A percentile compares a stretch with the other conserved stretches of the same genome.
phyloP scores from a whole-genome alignment of 2,329 filamentous ascomycete species.

The Teratosphaeria viscida region DNA sequence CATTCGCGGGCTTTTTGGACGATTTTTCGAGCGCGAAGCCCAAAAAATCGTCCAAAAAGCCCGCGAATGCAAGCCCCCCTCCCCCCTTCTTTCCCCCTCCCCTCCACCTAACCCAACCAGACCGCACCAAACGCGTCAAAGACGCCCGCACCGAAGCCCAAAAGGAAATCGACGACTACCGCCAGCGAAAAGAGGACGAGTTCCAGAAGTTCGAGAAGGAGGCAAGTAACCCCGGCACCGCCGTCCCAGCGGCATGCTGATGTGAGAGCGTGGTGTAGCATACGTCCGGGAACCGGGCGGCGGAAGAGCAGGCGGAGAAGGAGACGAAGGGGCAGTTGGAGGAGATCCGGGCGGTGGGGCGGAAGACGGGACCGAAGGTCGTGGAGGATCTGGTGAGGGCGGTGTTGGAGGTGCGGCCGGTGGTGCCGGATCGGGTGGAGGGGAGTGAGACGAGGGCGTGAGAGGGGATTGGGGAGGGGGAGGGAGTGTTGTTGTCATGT shows the following conservation, averaged over 20 bases:
- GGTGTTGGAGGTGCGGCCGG: conserved; percentile 74
- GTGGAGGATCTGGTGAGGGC: conserved; percentile 72
- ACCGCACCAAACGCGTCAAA: conserved; percentile 93
- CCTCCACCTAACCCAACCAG: conserved; percentile 31
- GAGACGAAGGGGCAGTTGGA: conserved; percentile 72
- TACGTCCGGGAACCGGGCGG: conserved; percentile 74
- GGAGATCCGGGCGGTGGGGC: conserved; percentile 70
- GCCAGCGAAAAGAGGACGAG: conserved; percentile 79
- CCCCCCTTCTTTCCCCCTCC: conserved; percentile 5
- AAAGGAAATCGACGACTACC: conserved; percentile 94
- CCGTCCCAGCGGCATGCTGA: background rate
- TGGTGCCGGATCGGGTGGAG: conserved; percentile 42
- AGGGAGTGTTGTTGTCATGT: background rate
- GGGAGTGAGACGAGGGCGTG: background rate
- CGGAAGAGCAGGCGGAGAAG: conserved; percentile 61
- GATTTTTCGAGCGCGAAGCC: conserved; percentile 91
- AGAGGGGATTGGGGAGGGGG: background rate
- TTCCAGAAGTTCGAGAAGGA: conserved; percentile 89
- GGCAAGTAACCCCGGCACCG: too few species aligned
- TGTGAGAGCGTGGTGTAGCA: conserved; percentile 47
- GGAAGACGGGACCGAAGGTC: conserved; percentile 69
- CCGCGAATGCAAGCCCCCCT: conserved; percentile 64
- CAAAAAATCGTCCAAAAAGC: conserved; percentile 98
- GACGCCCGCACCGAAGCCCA: conserved; percentile 94
- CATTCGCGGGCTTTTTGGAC: too few species aligned